Conservation (phyloP, 2,329 filamentous ascomycete genomes). For the Penicillium sp. region DNA sequence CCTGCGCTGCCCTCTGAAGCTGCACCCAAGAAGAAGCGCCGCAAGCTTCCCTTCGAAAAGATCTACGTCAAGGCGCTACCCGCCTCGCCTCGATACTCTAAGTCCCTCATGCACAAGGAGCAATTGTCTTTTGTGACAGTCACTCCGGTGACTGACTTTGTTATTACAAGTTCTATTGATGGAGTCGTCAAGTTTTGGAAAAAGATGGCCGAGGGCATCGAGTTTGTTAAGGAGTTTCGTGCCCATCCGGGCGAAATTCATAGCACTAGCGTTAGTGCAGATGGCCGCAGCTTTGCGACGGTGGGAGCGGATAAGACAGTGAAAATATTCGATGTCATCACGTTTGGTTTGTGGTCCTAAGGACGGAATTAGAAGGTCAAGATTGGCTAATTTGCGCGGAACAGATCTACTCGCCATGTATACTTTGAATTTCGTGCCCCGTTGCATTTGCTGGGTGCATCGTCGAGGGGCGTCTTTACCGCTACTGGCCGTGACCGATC, state of each 20-base stretch:
- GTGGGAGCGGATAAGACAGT: constrained; percentile 60
- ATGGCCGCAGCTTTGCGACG: constrained; percentile 91
- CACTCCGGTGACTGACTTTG: constrained; percentile 88
- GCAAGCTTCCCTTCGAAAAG: constrained; percentile 90
- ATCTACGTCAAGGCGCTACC: constrained; percentile 91
- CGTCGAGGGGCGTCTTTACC: constrained; percentile 83
- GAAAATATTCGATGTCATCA: constrained; percentile 67
- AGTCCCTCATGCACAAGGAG: constrained; percentile 98
- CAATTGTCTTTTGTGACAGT: constrained; percentile 85
- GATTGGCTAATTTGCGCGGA: constrained; percentile 1
- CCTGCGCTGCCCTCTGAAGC: constrained; percentile 80
- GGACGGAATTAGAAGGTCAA: not conserved
- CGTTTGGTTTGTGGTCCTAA: constrained; percentile 58
- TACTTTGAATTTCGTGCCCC: constrained; percentile 71
- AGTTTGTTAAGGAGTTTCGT: constrained; percentile 97
- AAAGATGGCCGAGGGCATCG: constrained; percentile 83
- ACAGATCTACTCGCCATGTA: constrained; percentile 78
- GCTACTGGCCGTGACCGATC: constrained; percentile 78
- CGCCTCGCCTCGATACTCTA: constrained; percentile 78
- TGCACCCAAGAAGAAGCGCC: constrained; percentile 83
- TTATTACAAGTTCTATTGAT: constrained; percentile 90
- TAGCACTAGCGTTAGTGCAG: constrained; percentile 79
- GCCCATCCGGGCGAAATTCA: constrained; percentile 84
- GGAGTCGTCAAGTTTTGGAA: constrained; percentile 99
- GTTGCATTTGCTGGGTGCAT: constrained; percentile 89